Percentiles rank a stretch among this genome's conserved stretches.
Evolutionary conservation across 129 eudicot genomes (phyloP).

Genomic region (Centella asiatica): DNA sequence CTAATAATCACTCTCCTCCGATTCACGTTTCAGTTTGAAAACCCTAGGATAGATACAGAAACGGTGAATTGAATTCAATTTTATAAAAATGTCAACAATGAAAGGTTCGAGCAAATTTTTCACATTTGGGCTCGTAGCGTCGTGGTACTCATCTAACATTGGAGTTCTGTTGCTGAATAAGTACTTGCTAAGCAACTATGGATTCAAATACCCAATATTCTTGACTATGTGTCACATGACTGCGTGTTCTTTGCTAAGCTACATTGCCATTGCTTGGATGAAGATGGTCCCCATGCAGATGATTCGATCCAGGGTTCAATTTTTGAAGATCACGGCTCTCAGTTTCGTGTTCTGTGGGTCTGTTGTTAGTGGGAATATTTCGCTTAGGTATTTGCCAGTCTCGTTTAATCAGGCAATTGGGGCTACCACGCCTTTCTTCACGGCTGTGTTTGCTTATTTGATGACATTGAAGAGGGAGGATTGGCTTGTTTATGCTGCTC

Average conservation of each 20-base stretch:
- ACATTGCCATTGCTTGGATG: conserved; percentile 70
- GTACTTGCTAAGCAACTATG: conserved; percentile 65
- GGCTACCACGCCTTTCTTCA: conserved; percentile 88
- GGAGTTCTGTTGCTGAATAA: conserved; percentile 71
- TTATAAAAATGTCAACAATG: conserved; percentile 32
- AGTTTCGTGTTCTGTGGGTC: conserved; percentile 69
- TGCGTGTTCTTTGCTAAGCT: conserved; percentile 75
- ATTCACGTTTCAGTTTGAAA: neutral
- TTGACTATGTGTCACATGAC: conserved; percentile 89
- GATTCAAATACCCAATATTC: conserved; percentile 78
- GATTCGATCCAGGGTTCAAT: conserved; percentile 58
- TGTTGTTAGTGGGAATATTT: conserved; percentile 82
- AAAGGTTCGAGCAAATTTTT: conserved; percentile 42
- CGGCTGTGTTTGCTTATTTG: conserved; percentile 84
- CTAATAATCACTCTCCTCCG: neutral
- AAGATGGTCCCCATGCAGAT: conserved; percentile 84
- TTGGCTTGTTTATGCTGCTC: conserved; percentile 55
- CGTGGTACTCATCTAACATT: conserved; percentile 91
- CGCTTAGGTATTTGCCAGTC: conserved; percentile 74
- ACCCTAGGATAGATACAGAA: neutral
- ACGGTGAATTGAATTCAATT: neutral
- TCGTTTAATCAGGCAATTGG: conserved; percentile 92
- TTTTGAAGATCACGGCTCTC: conserved; percentile 55
- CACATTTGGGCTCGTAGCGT: conserved; percentile 58
- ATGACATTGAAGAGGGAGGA: conserved; percentile 79